phyloP scores from a whole-genome alignment of 163 green algal species.

The Scenedesmus sp. region DNA sequence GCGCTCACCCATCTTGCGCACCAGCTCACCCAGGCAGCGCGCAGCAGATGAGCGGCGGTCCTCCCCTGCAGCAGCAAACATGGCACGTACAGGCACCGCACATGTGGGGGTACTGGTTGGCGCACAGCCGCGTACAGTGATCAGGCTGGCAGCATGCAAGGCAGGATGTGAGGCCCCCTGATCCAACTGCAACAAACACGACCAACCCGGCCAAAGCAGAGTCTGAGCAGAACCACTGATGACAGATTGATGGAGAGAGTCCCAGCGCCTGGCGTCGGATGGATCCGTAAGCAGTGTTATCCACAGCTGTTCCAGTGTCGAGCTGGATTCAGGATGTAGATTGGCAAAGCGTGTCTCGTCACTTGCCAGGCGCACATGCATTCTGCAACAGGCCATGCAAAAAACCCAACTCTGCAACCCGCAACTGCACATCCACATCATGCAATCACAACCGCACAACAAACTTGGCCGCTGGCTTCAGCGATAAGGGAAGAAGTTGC shows the following conservation, averaged over 20 bases:
- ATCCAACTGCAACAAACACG: too few relatives aligned
- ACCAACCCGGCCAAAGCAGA: too few relatives aligned
- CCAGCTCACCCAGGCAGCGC: conserved; percentile 93
- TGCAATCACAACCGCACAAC: neutral
- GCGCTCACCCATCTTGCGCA: conserved; percentile 97
- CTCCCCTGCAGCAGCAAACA: conserved; percentile 59
- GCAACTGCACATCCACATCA: neutral
- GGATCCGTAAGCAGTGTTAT: conserved; percentile 25
- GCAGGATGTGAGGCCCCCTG: neutral
- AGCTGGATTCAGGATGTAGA: neutral
- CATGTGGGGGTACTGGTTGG: neutral
- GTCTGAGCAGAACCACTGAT: neutral
- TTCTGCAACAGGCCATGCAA: neutral
- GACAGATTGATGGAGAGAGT: too few relatives aligned
- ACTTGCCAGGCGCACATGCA: neutral
- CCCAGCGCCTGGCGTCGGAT: conserved; percentile 11
- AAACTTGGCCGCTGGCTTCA: neutral
- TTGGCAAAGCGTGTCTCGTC: conserved; percentile 17
- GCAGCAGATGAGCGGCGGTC: conserved; percentile 83
- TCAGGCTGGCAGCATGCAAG: too few relatives aligned
- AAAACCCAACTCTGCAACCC: neutral
- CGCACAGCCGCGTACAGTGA: neutral
- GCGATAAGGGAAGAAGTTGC: conserved; percentile 1
- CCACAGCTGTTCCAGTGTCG: conserved; percentile 11
- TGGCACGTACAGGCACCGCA: neutral